phyloP scores from a whole-genome alignment of 495 filamentous ascomycete genomes.

The Lophiostoma macrostomum region DNA sequence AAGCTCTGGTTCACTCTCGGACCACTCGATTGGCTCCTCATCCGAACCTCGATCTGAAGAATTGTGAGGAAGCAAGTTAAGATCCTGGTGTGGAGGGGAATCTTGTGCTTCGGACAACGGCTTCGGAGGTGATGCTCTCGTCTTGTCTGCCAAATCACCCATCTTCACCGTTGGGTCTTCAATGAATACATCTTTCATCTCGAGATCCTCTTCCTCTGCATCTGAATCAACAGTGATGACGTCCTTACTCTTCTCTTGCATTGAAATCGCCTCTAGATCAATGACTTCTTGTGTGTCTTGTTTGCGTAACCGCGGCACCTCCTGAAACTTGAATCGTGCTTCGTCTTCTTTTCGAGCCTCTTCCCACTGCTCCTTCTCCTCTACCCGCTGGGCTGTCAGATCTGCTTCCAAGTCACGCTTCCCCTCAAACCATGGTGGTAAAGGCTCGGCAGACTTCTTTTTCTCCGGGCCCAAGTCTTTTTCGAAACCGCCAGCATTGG shows the following conservation, averaged over 20 bases:
- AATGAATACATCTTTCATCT: conserved; percentile 50
- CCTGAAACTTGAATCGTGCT: conserved; percentile 38
- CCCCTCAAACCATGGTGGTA: conserved; percentile 85
- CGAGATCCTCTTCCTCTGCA: conserved; percentile 47
- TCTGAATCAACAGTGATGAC: conserved; percentile 42
- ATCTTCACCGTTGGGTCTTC: conserved; percentile 39
- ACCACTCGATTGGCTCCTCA: conserved; percentile 41
- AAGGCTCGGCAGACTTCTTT: conserved; percentile 54
- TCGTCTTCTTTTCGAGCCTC: conserved; percentile 25
- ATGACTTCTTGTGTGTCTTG: conserved; percentile 36
- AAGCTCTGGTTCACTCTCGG: conserved; percentile 42
- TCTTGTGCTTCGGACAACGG: conserved; percentile 10
- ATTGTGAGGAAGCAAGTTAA: background rate
- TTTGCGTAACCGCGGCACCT: conserved; percentile 44
- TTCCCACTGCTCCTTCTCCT: conserved; percentile 37
- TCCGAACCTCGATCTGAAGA: conserved; percentile 15
- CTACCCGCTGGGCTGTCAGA: conserved; percentile 37
- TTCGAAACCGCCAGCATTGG: conserved; percentile 68
- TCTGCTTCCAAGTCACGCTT: conserved; percentile 38
- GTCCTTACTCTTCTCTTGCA: conserved; percentile 16
- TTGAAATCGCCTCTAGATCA: conserved; percentile 36
- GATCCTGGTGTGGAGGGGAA: conserved; percentile 8
- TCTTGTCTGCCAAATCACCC: conserved; percentile 45
- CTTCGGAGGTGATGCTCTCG: conserved; percentile 44
- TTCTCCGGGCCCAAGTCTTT: conserved; percentile 45